phyloP scores from a whole-genome alignment of 2,329 filamentous ascomycete genomes.

The Fusarium bactridioides region DNA sequence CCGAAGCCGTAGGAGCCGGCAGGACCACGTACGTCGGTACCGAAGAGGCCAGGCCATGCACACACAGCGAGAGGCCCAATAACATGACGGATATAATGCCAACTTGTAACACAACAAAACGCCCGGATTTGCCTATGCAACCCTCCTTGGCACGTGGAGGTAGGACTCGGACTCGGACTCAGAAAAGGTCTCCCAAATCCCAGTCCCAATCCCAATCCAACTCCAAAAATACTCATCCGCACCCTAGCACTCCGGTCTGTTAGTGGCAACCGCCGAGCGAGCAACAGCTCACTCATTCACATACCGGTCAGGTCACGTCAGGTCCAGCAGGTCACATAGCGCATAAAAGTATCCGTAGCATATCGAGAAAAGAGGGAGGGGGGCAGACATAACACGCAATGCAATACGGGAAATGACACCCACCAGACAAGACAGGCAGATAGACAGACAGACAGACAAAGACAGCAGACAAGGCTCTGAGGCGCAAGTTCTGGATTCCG shows the following conservation, averaged over 20 bases:
- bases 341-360: neutral
- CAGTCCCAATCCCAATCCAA: neutral
- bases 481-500: constrained; percentile 17
- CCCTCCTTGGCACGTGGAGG: constrained; percentile 21
- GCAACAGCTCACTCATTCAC: neutral
- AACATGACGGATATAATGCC: neutral
- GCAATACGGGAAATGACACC: neutral
- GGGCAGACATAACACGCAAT: neutral
- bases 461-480: constrained; percentile 6
- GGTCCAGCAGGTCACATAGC: neutral
- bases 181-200: neutral
- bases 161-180: constrained; percentile 2
- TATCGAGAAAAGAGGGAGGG: neutral
- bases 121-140: constrained; percentile 14
- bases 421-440: neutral
- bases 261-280: constrained; percentile 6
- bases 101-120: constrained; percentile 12
- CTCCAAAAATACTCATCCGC: neutral
- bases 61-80: constrained; percentile 2
- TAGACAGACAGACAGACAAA: neutral
- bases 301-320: neutral
- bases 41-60: neutral
- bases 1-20: neutral
- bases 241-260: neutral
- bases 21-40: neutral